phyloP scores from a whole-genome alignment of 1,284 basidiomycete genomes.

The Somion occarium region DNA sequence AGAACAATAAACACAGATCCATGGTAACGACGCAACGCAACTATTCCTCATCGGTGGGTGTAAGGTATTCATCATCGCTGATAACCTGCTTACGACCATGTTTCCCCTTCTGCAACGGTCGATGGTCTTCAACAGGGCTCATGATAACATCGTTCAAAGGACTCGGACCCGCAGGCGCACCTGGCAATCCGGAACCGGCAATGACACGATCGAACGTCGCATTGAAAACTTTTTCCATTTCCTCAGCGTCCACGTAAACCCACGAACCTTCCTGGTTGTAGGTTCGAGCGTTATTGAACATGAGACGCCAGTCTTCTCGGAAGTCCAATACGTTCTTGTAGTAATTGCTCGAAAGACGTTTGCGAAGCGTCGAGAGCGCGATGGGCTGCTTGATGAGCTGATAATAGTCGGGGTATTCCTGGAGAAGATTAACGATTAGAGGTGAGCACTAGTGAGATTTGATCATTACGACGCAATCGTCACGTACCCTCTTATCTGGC shows the following conservation, averaged over 20 bases:
- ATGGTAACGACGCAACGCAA: background rate
- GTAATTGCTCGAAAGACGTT: constrained; percentile 67
- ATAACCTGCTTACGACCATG: constrained; percentile 62
- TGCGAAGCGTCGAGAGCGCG: constrained; percentile 83
- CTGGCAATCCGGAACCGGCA: constrained; percentile 66
- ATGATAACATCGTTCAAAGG: constrained; percentile 61
- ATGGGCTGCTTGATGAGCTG: constrained; percentile 70
- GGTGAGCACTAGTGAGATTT: constrained; percentile 4
- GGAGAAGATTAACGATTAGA: constrained; percentile 14
- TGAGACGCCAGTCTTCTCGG: constrained; percentile 79
- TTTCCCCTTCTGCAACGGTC: constrained; percentile 47
- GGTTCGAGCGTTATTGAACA: constrained; percentile 91
- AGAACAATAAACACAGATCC: background rate
- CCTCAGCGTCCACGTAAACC: constrained; percentile 91
- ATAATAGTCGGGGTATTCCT: constrained; percentile 91
- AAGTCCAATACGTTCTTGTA: constrained; percentile 78
- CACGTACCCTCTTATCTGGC: constrained; percentile 66
- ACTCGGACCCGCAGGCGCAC: constrained; percentile 46
- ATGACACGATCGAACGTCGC: constrained; percentile 56
- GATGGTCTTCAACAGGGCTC: constrained; percentile 74
- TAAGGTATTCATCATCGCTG: constrained; percentile 65
- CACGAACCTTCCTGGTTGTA: constrained; percentile 89
- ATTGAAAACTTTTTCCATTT: constrained; percentile 85
- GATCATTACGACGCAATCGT: background rate
- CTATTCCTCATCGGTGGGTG: constrained; percentile 34